Base-by-base conservation (phyloP, 2,329 filamentous ascomycete species). In the Knufia petricola region DNA sequence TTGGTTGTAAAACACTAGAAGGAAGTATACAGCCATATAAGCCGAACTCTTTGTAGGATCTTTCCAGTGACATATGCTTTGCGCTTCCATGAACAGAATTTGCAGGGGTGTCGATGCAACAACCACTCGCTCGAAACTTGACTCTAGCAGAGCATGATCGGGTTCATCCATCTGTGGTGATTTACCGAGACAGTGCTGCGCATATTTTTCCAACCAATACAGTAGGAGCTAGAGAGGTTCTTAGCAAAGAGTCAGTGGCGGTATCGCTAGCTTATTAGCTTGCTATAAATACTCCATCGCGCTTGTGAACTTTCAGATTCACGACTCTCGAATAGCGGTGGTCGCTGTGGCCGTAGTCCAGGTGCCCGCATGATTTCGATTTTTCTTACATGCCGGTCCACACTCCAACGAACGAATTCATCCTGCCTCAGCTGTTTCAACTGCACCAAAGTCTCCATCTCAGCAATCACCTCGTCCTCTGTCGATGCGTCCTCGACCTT, bases 391-490 rank as follows among this genome's bases (percentile, higher is more conserved):
- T 53, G 51, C 36, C 51, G 43, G 24, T 53, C 49, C 4, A 53
- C 39, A 13, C 26, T 51, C 51, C 51, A 53, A n/a, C 51, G 43
- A 13, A 51, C 49, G 40, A 51, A 51, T 9, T 24, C 28, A 41
- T 53, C 51, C 37, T 53, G 51, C 41, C 49, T 51, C 12, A 41
- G 24, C 12, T 53, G 49, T 30, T 53, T 53, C 43, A 53, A n/a
- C 26, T 49, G 49, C 24, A 46, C 26, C 4, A 53, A 49, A 20
- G 23, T 47, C 28, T 46, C 32, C 12, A 37, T 23, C 36, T 48
- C 51, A 8, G 30, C 34, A 20, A 32, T 21, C 15, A 30, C 21
- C 26, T 51, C 38, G 3, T 19, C 13, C 17, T 40, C 38, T 17
- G 38, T 46, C 12, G 41, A 6, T 2, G 44, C 39, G 4, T 48